A percentile compares a stretch with the other conserved stretches of the same genome.
Conservation (phyloP, 768 basidiomycete genomes). For the Plicaturopsis crispa region DNA sequence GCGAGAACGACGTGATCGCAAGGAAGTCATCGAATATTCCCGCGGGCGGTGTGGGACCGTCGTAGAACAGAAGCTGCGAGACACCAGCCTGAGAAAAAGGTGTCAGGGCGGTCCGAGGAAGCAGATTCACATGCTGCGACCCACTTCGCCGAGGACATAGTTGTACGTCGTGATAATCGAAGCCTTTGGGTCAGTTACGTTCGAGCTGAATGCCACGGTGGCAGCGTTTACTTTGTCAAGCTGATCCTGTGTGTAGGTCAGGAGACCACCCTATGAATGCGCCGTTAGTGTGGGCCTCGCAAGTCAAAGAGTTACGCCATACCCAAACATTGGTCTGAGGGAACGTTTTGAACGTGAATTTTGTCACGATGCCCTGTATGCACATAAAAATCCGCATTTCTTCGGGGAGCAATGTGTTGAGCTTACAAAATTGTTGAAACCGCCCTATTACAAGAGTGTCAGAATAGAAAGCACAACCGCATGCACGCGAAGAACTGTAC, state of each 20-base stretch:
- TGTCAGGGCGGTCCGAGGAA: not conserved
- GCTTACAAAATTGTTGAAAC: conserved; percentile 51
- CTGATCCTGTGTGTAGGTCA: conserved; percentile 18
- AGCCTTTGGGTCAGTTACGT: conserved; percentile 44
- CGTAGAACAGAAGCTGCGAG: conserved; percentile 46
- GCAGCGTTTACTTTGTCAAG: conserved; percentile 23
- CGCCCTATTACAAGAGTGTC: conserved; percentile 48
- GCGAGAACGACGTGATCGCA: conserved; percentile 29
- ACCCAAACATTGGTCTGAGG: conserved; percentile 59
- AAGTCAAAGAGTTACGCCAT: conserved; percentile 9
- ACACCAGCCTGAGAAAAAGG: conserved; percentile 9
- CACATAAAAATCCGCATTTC: not conserved
- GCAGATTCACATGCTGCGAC: conserved; percentile 2
- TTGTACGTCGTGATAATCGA: conserved; percentile 39
- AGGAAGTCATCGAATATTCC: conserved; percentile 49
- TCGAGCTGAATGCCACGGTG: conserved; percentile 29
- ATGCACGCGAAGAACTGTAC: too few species aligned
- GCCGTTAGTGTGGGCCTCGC: conserved; percentile 1
- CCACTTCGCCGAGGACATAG: conserved; percentile 24
- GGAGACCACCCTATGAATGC: conserved; percentile 39
- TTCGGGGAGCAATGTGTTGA: not conserved
- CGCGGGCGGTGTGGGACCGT: conserved; percentile 38
- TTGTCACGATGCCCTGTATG: conserved; percentile 49
- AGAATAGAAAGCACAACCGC: too few species aligned
- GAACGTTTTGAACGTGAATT: conserved; percentile 43